A percentile compares a stretch with the other conserved stretches of the same genome.
Evolutionary conservation across 2,329 filamentous ascomycete genomes (phyloP).

Genomic region (Penicillium sp.): DNA sequence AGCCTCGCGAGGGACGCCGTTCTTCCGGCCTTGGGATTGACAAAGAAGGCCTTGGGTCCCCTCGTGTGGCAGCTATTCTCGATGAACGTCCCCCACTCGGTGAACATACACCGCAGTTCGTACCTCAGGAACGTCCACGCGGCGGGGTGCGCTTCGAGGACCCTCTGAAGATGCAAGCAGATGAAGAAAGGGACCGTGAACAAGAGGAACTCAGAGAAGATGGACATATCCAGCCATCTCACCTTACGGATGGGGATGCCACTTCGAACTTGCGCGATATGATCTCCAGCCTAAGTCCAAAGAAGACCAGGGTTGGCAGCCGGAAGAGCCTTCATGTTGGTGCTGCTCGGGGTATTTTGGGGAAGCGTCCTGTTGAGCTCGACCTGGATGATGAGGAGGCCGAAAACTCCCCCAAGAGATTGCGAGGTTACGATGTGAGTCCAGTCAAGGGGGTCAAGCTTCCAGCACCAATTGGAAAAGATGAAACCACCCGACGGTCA

Average conservation of each 20-base stretch:
- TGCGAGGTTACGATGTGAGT: constrained; percentile 69
- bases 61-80: constrained; percentile 67
- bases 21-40: constrained; percentile 69
- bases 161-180: constrained; percentile 59
- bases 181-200: constrained; percentile 61
- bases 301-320: constrained; percentile 64
- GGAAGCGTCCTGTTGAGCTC: constrained; percentile 70
- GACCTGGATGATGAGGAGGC: constrained; percentile 62
- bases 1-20: constrained; percentile 54
- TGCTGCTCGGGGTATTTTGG: constrained; percentile 68
- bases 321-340: constrained; percentile 76
- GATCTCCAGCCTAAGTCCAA: constrained; percentile 74
- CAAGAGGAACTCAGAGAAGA: constrained; percentile 62
- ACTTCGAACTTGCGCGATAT: constrained; percentile 70
- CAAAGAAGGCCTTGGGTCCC: constrained; percentile 69
- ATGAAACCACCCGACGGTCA: constrained; percentile 62
- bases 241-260: constrained; percentile 58
- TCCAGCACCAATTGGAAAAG: constrained; percentile 65
- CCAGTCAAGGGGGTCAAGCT: constrained; percentile 73
- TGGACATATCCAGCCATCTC: constrained; percentile 44
- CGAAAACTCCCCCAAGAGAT: constrained; percentile 59
- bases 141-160: constrained; percentile 63
- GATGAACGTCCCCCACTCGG: constrained; percentile 70
- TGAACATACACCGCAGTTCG: constrained; percentile 62
- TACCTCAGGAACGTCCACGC: constrained; percentile 50